These are phyloP conservation scores for Epichloe coenophiala DNA, from an alignment of 2,329 filamentous ascomycete genomes.

Conservation along the genomic window DNA sequence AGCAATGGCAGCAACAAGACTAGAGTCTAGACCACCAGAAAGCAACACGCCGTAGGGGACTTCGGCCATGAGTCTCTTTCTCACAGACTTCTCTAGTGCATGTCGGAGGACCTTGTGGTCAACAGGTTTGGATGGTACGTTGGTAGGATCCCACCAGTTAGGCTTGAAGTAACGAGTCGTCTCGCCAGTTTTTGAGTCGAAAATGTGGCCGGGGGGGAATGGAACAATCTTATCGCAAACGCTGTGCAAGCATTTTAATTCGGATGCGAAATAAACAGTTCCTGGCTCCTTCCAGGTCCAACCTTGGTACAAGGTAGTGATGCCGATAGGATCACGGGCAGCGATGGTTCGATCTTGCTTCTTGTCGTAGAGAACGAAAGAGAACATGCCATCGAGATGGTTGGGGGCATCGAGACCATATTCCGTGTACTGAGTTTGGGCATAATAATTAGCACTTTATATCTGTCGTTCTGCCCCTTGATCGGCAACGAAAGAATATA, in stretches of 20 bases:
- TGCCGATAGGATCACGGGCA: constrained; percentile 88
- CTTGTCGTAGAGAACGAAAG: too few species aligned
- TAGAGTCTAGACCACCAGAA: constrained; percentile 91
- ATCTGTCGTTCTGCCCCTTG: background rate
- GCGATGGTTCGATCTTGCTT: constrained; percentile 27
- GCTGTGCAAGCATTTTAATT: constrained; percentile 83
- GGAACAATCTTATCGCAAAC: constrained; percentile 92
- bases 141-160: constrained; percentile 76
- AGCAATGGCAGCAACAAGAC: constrained; percentile 85
- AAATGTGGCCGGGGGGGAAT: constrained; percentile 89
- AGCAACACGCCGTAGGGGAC: constrained; percentile 96
- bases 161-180: constrained; percentile 84
- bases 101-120: constrained; percentile 73
- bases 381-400: too few species aligned
- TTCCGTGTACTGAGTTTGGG: too few species aligned
- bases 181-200: constrained; percentile 81
- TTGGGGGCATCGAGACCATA: too few species aligned
- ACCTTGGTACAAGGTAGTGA: constrained; percentile 96
- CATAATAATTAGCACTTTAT: background rate
- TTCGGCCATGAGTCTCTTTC: constrained; percentile 97
- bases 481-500: background rate
- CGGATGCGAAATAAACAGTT: constrained; percentile 89
- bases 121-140: constrained; percentile 65
- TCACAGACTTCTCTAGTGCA: constrained; percentile 77
- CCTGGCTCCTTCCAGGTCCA: constrained; percentile 72